A percentile compares a stretch with the other conserved stretches of the same genome.
Conservation (phyloP, 208 protist species). For the Lotmaria passim region DNA sequence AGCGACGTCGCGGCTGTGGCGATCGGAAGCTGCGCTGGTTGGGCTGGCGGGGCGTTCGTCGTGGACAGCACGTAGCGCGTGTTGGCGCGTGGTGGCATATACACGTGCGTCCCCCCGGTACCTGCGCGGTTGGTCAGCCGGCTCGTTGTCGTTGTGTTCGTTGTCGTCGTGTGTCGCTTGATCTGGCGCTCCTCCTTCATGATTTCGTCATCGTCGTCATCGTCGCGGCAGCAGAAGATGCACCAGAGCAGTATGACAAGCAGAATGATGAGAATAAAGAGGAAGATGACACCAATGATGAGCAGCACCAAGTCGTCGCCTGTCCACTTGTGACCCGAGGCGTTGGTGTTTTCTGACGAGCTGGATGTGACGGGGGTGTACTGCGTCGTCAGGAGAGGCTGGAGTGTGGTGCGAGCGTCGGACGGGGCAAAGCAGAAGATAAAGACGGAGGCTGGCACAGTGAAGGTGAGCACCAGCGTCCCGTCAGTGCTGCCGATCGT, state of each 20-base stretch:
- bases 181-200: slow-evolving; percentile 17
- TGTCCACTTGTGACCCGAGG: slow-evolving; percentile 43
- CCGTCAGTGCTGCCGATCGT: slow-evolving; percentile 19
- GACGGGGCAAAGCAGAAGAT: slow-evolving; percentile 74
- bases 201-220: slow-evolving; percentile 9
- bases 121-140: neutral
- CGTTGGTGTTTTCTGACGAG: neutral
- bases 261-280: slow-evolving; percentile 76
- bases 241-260: slow-evolving; percentile 69
- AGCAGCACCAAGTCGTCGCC: slow-evolving; percentile 62
- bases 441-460: slow-evolving; percentile 36
- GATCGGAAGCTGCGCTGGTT: slow-evolving; percentile 12
- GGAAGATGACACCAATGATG: slow-evolving; percentile 78
- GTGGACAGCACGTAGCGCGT: slow-evolving; percentile 68
- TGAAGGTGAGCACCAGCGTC: slow-evolving; percentile 48
- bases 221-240: slow-evolving; percentile 43
- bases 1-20: slow-evolving; percentile 13
- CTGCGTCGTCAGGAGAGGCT: slow-evolving; percentile 42
- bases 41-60: slow-evolving; percentile 1
- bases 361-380: slow-evolving; percentile 17
- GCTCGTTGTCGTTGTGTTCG: slow-evolving; percentile 2
- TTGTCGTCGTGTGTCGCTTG: slow-evolving; percentile 14
- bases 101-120: slow-evolving; percentile 24
- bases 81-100: slow-evolving; percentile 77
- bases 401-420: slow-evolving; percentile 44